A percentile compares a stretch with the other conserved stretches of the same genome.
phyloP scores from a whole-genome alignment of 202 grass and related monocot genomes.

The Eragrostis tef region DNA sequence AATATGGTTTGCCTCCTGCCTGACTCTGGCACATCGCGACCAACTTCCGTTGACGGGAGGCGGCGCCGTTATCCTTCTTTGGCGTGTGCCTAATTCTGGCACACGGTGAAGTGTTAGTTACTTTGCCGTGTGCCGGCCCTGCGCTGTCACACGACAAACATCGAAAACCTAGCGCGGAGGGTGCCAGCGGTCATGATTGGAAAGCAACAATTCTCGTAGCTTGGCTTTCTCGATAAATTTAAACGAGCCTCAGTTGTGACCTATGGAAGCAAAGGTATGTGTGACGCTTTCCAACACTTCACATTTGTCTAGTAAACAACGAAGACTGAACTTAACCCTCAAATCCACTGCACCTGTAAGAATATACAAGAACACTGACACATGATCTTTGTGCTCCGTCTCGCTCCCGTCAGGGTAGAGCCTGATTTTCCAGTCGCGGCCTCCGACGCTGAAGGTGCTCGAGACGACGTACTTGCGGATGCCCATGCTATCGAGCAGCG shows the following conservation, averaged over 20 bases:
- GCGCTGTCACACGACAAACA: no score
- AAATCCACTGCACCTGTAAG: no score
- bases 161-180: no score
- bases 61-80: no score
- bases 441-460: constrained; percentile 8
- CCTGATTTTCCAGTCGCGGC: not conserved
- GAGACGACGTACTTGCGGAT: not conserved
- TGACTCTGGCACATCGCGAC: no score
- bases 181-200: no score
- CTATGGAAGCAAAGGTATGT: not conserved
- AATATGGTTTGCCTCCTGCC: no score
- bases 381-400: not conserved
- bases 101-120: no score
- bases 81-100: no score
- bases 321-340: not conserved
- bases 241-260: not conserved
- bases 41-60: no score
- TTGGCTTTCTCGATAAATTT: not conserved
- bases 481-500: not conserved
- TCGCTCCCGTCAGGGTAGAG: constrained; percentile 14
- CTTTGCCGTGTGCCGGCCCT: no score
- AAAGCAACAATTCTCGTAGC: not conserved
- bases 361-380: not conserved
- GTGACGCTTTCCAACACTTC: not conserved
- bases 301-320: not conserved